These are phyloP conservation scores for Blastobotrys robertii DNA, from an alignment of 805 yeast genomes.

Conservation along the genomic window DNA sequence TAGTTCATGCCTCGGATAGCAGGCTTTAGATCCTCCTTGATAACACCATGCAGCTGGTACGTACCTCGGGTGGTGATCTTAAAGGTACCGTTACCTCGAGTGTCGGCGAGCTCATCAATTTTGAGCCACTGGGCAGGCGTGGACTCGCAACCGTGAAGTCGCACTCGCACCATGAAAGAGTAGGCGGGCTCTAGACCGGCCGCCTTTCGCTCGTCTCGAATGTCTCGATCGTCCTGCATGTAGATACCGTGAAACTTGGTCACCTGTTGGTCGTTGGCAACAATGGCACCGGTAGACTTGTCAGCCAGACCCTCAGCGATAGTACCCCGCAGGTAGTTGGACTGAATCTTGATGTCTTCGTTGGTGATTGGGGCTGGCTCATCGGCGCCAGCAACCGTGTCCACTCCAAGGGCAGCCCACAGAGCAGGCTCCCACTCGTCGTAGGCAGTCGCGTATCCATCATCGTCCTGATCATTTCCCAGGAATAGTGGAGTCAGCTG, in stretches of 20 bases:
- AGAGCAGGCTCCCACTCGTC: constrained; percentile 73
- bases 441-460: constrained; percentile 89
- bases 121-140: constrained; percentile 83
- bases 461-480: constrained; percentile 97
- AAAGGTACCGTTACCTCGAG: constrained; percentile 84
- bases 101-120: constrained; percentile 69
- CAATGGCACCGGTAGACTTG: constrained; percentile 79
- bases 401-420: constrained; percentile 88
- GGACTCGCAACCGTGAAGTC: constrained; percentile 89
- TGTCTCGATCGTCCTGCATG: constrained; percentile 97
- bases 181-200: constrained; percentile 93
- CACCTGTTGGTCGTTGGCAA: constrained; percentile 84
- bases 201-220: constrained; percentile 84
- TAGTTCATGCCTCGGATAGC: constrained; percentile 90
- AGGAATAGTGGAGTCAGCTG: constrained; percentile 67
- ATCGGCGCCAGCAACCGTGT: constrained; percentile 65
- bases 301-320: constrained; percentile 80
- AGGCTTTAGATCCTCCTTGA: constrained; percentile 80
- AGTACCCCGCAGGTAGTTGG: constrained; percentile 86
- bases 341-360: constrained; percentile 87
- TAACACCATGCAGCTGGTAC: constrained; percentile 90
- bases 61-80: constrained; percentile 96
- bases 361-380: constrained; percentile 93
- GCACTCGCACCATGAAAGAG: constrained; percentile 92
- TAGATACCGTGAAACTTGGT: constrained; percentile 97